Conservation (phyloP, 1,284 basidiomycete genomes). For the Microbotryum intermedium region DNA sequence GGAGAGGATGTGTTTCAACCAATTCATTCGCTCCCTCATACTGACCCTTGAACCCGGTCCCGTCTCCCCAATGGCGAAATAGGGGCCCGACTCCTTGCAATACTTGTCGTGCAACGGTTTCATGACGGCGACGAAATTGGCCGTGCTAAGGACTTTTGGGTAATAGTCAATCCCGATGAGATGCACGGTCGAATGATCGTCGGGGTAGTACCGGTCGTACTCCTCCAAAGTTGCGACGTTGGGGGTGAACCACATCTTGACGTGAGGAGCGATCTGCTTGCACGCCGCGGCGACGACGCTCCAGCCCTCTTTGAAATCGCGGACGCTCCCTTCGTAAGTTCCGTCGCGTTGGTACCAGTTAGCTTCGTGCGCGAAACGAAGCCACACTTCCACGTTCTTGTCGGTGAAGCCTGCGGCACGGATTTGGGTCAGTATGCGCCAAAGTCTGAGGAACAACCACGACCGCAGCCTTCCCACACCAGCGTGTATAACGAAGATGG, state of each 20-base stretch:
- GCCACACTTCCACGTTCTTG: slow-evolving; percentile 38
- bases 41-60: slow-evolving; percentile 30
- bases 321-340: slow-evolving; percentile 33
- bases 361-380: slow-evolving; percentile 24
- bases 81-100: background rate
- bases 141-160: too few relatives aligned
- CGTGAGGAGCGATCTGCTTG: slow-evolving; percentile 34
- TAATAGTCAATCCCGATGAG: slow-evolving; percentile 33
- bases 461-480: too few relatives aligned
- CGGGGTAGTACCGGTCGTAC: slow-evolving; percentile 35
- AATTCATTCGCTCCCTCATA: slow-evolving; percentile 31
- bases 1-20: slow-evolving; percentile 34
- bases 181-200: slow-evolving; percentile 34
- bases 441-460: too few relatives aligned
- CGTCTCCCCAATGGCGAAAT: slow-evolving; percentile 40
- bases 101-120: slow-evolving; percentile 40
- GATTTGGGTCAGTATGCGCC: too few relatives aligned
- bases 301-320: slow-evolving; percentile 40
- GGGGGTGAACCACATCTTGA: slow-evolving; percentile 26
- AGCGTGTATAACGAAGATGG: too few relatives aligned
- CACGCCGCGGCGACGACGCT: slow-evolving; percentile 35
- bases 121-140: slow-evolving; percentile 34
- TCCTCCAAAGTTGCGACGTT: background rate
- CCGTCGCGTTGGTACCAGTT: slow-evolving; percentile 17
- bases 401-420: slow-evolving; percentile 36